phyloP scores from a whole-genome alignment of 768 basidiomycete species.

The Rhodosporidiobolus odoratus region DNA sequence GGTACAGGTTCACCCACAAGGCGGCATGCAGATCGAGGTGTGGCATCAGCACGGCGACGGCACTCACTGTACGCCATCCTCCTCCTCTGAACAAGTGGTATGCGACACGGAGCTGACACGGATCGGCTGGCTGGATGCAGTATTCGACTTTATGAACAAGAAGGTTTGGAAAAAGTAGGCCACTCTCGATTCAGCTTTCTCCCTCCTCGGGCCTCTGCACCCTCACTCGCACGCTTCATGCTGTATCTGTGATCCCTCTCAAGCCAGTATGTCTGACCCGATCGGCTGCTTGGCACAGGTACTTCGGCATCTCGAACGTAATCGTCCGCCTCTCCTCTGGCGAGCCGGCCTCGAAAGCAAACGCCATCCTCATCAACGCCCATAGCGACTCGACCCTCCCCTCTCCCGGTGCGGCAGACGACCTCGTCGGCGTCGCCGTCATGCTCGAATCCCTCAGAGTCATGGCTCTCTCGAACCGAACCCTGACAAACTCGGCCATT shows the following conservation, averaged over 20 bases:
- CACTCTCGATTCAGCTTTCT: no score
- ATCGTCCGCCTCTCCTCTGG: constrained; percentile 78
- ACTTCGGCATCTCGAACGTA: constrained; percentile 56
- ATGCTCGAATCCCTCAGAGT: constrained; percentile 88
- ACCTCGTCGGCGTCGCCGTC: constrained; percentile 77
- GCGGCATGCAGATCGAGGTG: constrained; percentile 67
- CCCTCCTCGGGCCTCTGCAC: no score
- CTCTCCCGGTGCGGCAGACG: constrained; percentile 76
- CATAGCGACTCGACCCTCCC: constrained; percentile 88
- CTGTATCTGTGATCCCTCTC: no score
- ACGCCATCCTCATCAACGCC: constrained; percentile 74
- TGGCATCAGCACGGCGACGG: constrained; percentile 57
- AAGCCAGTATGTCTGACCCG: no score
- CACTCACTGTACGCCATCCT: neutral
- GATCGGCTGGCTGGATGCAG: constrained; percentile 44
- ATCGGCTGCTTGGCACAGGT: no score
- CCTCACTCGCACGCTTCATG: no score
- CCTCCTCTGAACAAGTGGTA: neutral
- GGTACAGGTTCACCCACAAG: constrained; percentile 49
- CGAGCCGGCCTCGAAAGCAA: constrained; percentile 63
- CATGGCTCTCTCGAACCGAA: constrained; percentile 58
- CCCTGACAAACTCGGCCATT: constrained; percentile 70
- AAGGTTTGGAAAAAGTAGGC: constrained; percentile 42
- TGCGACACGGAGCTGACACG: neutral
- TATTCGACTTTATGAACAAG: constrained; percentile 72